Evolutionary conservation across 371 early-diverging fungal genomes (phyloP).

Genomic region (Lichtheimia corymbifera): DNA sequence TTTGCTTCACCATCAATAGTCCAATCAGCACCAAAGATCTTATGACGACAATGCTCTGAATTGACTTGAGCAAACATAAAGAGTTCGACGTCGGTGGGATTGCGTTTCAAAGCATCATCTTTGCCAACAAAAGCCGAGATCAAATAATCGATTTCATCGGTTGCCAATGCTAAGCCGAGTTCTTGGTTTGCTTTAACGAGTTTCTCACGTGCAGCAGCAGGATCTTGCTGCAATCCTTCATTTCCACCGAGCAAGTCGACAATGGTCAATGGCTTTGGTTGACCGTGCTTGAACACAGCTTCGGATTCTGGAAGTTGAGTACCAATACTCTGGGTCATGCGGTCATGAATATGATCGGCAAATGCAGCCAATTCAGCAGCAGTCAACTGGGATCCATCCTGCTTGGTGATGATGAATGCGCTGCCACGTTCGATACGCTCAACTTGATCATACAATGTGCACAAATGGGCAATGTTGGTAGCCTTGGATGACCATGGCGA

Average conservation of each 20-base stretch:
- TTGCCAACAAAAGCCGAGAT: constrained; percentile 80
- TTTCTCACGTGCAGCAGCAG: constrained; percentile 59
- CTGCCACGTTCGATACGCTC: constrained; percentile 87
- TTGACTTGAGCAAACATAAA: constrained; percentile 99
- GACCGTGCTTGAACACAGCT: constrained; percentile 74
- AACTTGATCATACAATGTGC: constrained; percentile 73
- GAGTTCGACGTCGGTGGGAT: constrained; percentile 97
- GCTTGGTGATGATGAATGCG: constrained; percentile 62
- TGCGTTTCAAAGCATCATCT: constrained; percentile 60
- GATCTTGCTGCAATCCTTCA: constrained; percentile 25
- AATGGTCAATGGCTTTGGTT: constrained; percentile 75
- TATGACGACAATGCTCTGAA: constrained; percentile 98
- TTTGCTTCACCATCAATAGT: constrained; percentile 84
- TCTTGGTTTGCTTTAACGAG: constrained; percentile 81
- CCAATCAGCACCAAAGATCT: constrained; percentile 97
- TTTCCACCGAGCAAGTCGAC: constrained; percentile 58
- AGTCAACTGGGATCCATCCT: constrained; percentile 32
- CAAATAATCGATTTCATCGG: constrained; percentile 94
- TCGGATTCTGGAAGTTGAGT: constrained; percentile 62
- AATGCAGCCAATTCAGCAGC: constrained; percentile 46
- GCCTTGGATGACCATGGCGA: constrained; percentile 99
- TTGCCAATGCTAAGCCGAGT: constrained; percentile 90
- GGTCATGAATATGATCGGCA: constrained; percentile 74
- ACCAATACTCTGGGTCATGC: constrained; percentile 89
- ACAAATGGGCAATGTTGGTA: constrained; percentile 91